Evolutionary conservation across 495 filamentous ascomycete genomes (phyloP).

Genomic region (Penicillium longicatenatum): DNA sequence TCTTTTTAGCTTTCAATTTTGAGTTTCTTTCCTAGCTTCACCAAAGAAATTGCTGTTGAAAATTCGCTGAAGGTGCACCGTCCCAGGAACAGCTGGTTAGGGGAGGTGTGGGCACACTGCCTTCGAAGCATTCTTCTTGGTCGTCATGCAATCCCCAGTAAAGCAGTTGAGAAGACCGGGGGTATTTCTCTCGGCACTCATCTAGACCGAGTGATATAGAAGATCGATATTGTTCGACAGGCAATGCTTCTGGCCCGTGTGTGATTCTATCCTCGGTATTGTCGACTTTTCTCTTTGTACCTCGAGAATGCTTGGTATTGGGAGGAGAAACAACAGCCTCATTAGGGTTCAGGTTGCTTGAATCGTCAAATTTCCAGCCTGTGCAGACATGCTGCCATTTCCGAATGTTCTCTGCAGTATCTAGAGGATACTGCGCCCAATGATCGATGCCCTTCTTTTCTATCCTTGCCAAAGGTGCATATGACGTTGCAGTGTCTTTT

Average conservation of each 20-base stretch:
- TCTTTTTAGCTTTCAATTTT: neutral
- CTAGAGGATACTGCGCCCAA: constrained; percentile 41
- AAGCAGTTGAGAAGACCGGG: neutral
- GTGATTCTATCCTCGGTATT: neutral
- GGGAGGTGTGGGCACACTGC: neutral
- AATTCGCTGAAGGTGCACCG: constrained; percentile 37
- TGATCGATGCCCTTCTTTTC: constrained; percentile 37
- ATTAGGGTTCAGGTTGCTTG: neutral
- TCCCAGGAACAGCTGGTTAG: constrained; percentile 31
- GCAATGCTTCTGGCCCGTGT: neutral
- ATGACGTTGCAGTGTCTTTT: neutral
- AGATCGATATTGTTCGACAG: neutral
- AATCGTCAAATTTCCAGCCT: neutral
- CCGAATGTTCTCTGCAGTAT: constrained; percentile 34
- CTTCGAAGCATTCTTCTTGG: neutral
- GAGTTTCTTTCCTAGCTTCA: constrained; percentile 11
- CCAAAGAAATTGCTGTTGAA: constrained; percentile 44
- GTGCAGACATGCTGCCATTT: constrained; percentile 37
- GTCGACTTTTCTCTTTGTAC: neutral
- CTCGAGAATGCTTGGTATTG: neutral
- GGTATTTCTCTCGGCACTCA: neutral
- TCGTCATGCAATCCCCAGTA: neutral
- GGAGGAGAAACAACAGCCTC: neutral
- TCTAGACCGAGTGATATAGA: neutral
- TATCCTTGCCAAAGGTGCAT: constrained; percentile 28